Base-by-base conservation (phyloP, 352 stramenopile genomes). In the Salisapilia sapeloensis region DNA sequence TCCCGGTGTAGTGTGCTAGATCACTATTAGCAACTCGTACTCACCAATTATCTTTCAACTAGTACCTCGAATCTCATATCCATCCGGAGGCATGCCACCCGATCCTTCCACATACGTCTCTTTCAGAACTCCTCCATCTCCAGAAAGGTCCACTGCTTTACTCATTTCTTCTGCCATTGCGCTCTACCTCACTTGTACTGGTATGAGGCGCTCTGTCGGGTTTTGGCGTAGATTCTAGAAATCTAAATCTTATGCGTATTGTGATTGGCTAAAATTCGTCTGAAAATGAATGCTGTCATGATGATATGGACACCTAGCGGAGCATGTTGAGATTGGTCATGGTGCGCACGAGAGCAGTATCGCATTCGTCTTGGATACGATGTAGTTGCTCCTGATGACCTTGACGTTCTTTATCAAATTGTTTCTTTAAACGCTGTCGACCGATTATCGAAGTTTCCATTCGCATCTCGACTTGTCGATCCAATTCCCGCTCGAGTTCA, bases 1-100 rank as follows among this genome's bases (percentile, higher is more conserved):
- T 96, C 13, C 91, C 92, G 19, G 89, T 97, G 74, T 97, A 97
- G 52, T 97, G 91, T 15, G 86, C 85, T 85, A 49, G 12, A 42
- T n/a, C 6, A 19, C 22, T 15, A 23, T 39, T n/a, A 54, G 33
- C 24, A 17, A 18, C 13, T 31, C 16, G 4, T 21, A 28, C 31
- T 5, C 3, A 12, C 19, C 24, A 10, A 24, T 4, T 18, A 3
- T 23, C 14, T 19, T 16, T 33, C 21, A 6, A 13, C 4, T 5
- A 6, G 34, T 31, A 84, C 76, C 66, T 49, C 74, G 59, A 40
- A 93, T 67, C 50, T 92, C 74, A 35, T 91, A 70, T 31, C 79
- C 74, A 24, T 65, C 45, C 16, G 69, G 60, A 19, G 81, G 74
- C 36, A 46, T 56, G 33, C 93, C 85, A 46, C 83, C 85, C 37